phyloP scores from a whole-genome alignment of 345 rosid species.

The Carallia brachiata region DNA sequence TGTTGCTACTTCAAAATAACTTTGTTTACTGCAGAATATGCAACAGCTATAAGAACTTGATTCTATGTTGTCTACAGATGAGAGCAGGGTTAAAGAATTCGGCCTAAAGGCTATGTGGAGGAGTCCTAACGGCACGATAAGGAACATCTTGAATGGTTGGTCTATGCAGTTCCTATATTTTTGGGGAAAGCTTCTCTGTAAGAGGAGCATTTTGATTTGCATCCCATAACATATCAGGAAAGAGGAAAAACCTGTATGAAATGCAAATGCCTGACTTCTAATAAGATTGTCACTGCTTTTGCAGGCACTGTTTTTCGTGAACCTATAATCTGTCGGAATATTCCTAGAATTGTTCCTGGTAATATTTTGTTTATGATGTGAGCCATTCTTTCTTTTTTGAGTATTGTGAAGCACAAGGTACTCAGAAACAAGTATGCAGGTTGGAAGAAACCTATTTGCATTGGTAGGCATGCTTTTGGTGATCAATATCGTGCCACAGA shows the following conservation, averaged over 20 bases:
- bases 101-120: slow-evolving; percentile 89
- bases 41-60: background rate
- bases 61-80: slow-evolving; percentile 57
- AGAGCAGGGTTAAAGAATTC: slow-evolving; percentile 92
- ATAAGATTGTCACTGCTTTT: slow-evolving; percentile 20
- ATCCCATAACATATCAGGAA: too few relatives aligned
- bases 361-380: slow-evolving; percentile 20
- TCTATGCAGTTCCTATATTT: background rate
- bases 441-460: slow-evolving; percentile 95
- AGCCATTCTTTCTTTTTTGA: slow-evolving; percentile 1
- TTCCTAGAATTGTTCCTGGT: slow-evolving; percentile 93
- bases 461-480: slow-evolving; percentile 99
- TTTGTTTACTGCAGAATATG: background rate
- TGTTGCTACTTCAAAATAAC: background rate
- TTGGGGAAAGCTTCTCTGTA: background rate
- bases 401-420: slow-evolving; percentile 4
- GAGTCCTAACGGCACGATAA: slow-evolving; percentile 98
- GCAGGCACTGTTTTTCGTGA: slow-evolving; percentile 95
- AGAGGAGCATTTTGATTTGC: background rate
- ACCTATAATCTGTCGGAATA: slow-evolving; percentile 83
- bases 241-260: too few relatives aligned
- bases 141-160: slow-evolving; percentile 93
- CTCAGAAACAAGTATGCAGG: slow-evolving; percentile 44
- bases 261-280: background rate
- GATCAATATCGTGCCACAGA: slow-evolving; percentile 98